A percentile compares a stretch with the other conserved stretches of the same genome.
phyloP scores from a whole-genome alignment of 1,284 basidiomycete species.

The Exobasidium cylindrosporum region DNA sequence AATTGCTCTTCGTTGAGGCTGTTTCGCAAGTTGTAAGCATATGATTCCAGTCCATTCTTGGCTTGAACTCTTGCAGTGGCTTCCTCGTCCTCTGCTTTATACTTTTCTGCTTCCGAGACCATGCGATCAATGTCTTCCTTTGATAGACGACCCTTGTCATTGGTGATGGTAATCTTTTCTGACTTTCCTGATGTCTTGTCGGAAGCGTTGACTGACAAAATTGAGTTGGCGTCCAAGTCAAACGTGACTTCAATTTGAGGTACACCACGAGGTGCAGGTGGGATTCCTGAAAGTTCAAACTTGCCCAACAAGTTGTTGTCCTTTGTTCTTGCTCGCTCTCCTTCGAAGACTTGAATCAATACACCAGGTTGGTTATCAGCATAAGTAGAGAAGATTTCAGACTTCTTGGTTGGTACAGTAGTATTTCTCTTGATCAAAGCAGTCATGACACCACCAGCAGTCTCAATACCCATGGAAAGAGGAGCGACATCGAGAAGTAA shows the following conservation, averaged over 20 bases:
- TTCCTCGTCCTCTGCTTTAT: slow-evolving; percentile 67
- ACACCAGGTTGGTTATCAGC: slow-evolving; percentile 99
- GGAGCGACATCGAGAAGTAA: slow-evolving; percentile 96
- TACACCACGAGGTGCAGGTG: slow-evolving; percentile 95
- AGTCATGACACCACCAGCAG: slow-evolving; percentile 95
- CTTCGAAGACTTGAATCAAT: slow-evolving; percentile 97
- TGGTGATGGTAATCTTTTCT: slow-evolving; percentile 89
- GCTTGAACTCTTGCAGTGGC: slow-evolving; percentile 69
- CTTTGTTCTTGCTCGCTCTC: slow-evolving; percentile 97
- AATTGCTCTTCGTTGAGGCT: slow-evolving; percentile 57
- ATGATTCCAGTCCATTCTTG: slow-evolving; percentile 80
- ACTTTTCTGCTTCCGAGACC: slow-evolving; percentile 68
- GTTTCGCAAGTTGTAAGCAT: slow-evolving; percentile 94
- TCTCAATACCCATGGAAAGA: slow-evolving; percentile 88
- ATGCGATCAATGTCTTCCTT: slow-evolving; percentile 99
- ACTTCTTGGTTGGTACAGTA: slow-evolving; percentile 98
- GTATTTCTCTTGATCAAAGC: slow-evolving; percentile 97
- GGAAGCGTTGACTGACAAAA: slow-evolving; percentile 89
- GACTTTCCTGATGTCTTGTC: slow-evolving; percentile 99
- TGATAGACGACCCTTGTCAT: slow-evolving; percentile 95
- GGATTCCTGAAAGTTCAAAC: slow-evolving; percentile 97
- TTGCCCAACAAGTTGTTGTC: slow-evolving; percentile 99
- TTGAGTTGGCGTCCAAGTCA: slow-evolving; percentile 98
- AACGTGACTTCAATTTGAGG: slow-evolving; percentile 98
- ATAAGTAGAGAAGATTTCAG: slow-evolving; percentile 97